These are phyloP conservation scores for Triticum timopheevii DNA, from an alignment of 176 grass and related monocot genomes.

Conservation along the genomic window DNA sequence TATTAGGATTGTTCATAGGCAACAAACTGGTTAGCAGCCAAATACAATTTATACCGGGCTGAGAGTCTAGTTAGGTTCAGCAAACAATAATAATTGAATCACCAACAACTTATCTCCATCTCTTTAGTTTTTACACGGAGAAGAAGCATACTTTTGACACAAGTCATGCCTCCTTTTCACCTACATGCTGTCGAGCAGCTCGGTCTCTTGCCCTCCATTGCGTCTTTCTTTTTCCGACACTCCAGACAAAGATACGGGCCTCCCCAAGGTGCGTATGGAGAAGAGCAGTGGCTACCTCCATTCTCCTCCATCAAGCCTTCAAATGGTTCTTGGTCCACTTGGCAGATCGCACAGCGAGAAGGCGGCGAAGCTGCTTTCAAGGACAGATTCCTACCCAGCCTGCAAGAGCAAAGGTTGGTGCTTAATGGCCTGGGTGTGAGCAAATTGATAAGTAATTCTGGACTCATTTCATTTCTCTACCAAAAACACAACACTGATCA, in stretches of 20 bases:
- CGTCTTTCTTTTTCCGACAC: slow-evolving; percentile 96
- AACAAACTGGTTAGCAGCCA: slow-evolving; percentile 48
- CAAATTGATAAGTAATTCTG: not conserved
- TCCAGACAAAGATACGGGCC: slow-evolving; percentile 85
- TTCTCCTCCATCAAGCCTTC: slow-evolving; percentile 59
- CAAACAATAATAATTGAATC: slow-evolving; percentile 34
- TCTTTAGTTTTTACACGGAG: slow-evolving; percentile 23
- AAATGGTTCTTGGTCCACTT: slow-evolving; percentile 60
- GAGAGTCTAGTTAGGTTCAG: slow-evolving; percentile 42
- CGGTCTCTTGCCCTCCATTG: slow-evolving; percentile 92
- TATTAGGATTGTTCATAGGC: not conserved
- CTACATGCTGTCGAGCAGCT: slow-evolving; percentile 50
- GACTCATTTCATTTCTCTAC: not conserved
- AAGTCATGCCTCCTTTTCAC: slow-evolving; percentile 33
- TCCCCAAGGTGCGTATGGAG: slow-evolving; percentile 45
- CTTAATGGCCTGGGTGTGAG: not conserved
- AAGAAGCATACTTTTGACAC: not conserved
- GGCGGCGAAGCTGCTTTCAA: slow-evolving; percentile 50
- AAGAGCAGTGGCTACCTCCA: slow-evolving; percentile 42
- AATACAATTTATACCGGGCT: slow-evolving; percentile 24
- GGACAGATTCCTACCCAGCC: slow-evolving; percentile 69
- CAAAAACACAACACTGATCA: not conserved
- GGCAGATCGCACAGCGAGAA: slow-evolving; percentile 84
- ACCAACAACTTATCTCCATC: slow-evolving; percentile 22
- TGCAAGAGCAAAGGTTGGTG: slow-evolving; percentile 25